Evolutionary conservation across 108 stramenopile species (phyloP).

Genomic region (Nitzschia palea): DNA sequence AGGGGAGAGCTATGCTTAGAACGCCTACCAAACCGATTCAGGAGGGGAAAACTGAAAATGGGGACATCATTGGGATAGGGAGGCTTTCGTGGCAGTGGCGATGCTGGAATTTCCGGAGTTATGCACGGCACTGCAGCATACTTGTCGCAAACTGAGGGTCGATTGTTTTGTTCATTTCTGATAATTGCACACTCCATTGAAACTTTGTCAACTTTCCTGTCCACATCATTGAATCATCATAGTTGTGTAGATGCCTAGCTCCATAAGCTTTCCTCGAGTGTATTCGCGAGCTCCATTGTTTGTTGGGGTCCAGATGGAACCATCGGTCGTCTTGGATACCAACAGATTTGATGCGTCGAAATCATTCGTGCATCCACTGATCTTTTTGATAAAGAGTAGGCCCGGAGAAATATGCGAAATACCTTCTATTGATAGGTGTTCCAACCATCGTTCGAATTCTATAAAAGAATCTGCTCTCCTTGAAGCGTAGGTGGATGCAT

Average conservation of each 20-base stretch:
- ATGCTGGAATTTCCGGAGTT: no score
- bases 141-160: no score
- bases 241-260: background rate
- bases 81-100: no score
- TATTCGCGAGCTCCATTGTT: conserved; percentile 53
- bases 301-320: conserved; percentile 84
- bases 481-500: conserved; percentile 45
- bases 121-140: no score
- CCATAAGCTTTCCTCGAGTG: conserved; percentile 8
- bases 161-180: no score
- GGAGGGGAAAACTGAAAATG: no score
- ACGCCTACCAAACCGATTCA: no score
- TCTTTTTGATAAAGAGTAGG: conserved; percentile 47
- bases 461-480: conserved; percentile 54
- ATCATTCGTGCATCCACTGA: background rate
- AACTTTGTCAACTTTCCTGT: no score
- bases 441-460: conserved; percentile 47
- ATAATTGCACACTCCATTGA: no score
- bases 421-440: conserved; percentile 36
- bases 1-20: no score
- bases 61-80: no score
- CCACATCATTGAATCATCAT: background rate
- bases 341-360: conserved; percentile 27
- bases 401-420: conserved; percentile 69
- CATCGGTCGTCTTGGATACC: conserved; percentile 53